A percentile compares a stretch with the other conserved stretches of the same genome.
phyloP scores from a whole-genome alignment of 352 stramenopile species.

The Phytophthora tentaculata region DNA sequence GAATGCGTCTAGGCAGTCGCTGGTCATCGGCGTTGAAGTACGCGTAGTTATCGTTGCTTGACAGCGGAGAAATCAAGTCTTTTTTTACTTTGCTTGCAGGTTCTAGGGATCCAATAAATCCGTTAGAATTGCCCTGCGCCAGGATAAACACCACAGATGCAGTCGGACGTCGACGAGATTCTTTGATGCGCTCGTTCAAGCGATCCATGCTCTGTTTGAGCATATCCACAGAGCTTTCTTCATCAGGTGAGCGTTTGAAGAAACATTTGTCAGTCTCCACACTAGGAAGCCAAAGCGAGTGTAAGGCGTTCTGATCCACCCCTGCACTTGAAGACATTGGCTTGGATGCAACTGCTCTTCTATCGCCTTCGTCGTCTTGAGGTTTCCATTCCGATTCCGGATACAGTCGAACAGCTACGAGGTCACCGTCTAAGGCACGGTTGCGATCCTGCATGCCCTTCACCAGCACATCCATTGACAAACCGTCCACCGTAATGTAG shows the following conservation, averaged over 20 bases:
- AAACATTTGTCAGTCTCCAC: conserved; percentile 47
- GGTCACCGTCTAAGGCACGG: conserved; percentile 79
- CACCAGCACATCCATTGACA: conserved; percentile 77
- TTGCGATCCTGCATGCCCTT: conserved; percentile 78
- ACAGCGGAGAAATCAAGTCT: conserved; percentile 39
- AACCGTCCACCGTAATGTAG: conserved; percentile 79
- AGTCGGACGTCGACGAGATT: conserved; percentile 53
- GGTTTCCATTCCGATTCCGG: conserved; percentile 65
- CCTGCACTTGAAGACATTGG: conserved; percentile 32
- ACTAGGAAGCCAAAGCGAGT: conserved; percentile 55
- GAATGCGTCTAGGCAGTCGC: conserved; percentile 69
- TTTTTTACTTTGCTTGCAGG: conserved; percentile 53
- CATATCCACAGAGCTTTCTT: conserved; percentile 29
- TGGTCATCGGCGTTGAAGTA: conserved; percentile 79
- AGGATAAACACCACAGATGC: conserved; percentile 78
- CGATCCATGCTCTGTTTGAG: conserved; percentile 33
- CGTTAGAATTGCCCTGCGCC: conserved; percentile 55
- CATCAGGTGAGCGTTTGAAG: conserved; percentile 21
- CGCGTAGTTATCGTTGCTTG: conserved; percentile 61
- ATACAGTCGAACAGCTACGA: conserved; percentile 71
- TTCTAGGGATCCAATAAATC: conserved; percentile 71
- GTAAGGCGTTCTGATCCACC: conserved; percentile 46
- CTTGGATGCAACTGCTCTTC: conserved; percentile 5
- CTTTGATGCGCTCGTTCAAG: conserved; percentile 42
- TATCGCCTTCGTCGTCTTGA: conserved; percentile 34